A percentile compares a stretch with the other conserved stretches of the same genome.
phyloP scores from a whole-genome alignment of 2,329 filamentous ascomycete genomes.

The Clonostachys byssicola region DNA sequence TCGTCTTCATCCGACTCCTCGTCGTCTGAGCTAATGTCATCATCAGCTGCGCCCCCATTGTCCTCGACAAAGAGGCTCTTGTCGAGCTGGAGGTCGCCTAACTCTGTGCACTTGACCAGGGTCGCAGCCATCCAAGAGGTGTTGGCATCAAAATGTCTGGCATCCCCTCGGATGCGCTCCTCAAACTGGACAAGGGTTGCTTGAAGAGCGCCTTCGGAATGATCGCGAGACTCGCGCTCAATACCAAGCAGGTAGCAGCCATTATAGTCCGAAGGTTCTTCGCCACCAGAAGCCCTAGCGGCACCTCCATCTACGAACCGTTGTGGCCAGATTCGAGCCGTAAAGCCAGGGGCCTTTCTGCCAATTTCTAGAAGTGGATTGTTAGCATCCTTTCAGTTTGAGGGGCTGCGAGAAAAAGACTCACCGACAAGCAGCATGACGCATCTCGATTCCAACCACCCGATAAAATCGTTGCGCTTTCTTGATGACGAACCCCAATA shows the following conservation, averaged over 20 bases:
- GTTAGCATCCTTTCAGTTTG: neutral
- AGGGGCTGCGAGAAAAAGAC: conserved; percentile 10
- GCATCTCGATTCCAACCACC: conserved; percentile 61
- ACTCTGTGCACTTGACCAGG: conserved; percentile 27
- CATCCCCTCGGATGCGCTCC: conserved; percentile 35
- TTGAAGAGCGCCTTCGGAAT: conserved; percentile 37
- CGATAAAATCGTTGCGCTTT: conserved; percentile 50
- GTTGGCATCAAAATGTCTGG: conserved; percentile 42
- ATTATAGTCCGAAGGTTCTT: conserved; percentile 38
- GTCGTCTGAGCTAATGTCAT: conserved; percentile 34
- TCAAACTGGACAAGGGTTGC: conserved; percentile 43
- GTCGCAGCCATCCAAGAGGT: conserved; percentile 43
- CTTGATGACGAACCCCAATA: conserved; percentile 59
- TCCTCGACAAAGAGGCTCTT: conserved; percentile 40
- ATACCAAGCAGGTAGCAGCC: conserved; percentile 61
- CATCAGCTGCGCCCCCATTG: conserved; percentile 35
- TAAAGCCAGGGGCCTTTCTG: conserved; percentile 42
- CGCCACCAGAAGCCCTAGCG: neutral
- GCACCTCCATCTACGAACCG: conserved; percentile 41
- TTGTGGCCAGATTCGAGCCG: conserved; percentile 58
- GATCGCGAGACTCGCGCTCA: conserved; percentile 15
- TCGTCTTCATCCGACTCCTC: conserved; percentile 24
- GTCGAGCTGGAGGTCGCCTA: conserved; percentile 40
- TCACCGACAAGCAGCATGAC: conserved; percentile 53
- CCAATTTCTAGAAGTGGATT: conserved; percentile 40